phyloP scores from a whole-genome alignment of 306 rosid species.

The Cicer chorassanicum region DNA sequence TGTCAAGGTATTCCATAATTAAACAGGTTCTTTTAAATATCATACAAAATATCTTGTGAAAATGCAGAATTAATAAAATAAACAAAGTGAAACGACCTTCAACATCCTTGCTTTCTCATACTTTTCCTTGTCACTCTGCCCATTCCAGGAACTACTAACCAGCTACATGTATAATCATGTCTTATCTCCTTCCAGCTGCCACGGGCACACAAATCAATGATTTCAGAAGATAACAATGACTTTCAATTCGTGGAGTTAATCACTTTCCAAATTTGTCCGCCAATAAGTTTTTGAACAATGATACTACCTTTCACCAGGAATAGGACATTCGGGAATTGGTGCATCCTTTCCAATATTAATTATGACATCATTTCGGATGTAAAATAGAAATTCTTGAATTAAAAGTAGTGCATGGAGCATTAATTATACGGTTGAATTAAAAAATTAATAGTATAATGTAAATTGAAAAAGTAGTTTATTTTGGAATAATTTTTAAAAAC shows the following conservation, averaged over 20 bases:
- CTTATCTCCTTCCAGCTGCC: conserved; percentile 92
- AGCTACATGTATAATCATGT: conserved; percentile 86
- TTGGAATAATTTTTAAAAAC: too few species aligned
- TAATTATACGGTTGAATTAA: too few species aligned
- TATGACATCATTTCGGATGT: conserved; percentile 69
- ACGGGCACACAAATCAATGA: conserved; percentile 33
- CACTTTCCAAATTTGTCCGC: not conserved
- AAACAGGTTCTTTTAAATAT: conserved; percentile 32
- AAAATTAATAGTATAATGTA: too few species aligned
- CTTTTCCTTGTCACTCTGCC: conserved; percentile 94
- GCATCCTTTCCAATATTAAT: conserved; percentile 88
- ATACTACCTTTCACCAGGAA: conserved; percentile 92
- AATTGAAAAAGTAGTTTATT: too few species aligned
- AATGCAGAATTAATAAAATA: not conserved
- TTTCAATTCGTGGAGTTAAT: conserved; percentile 12
- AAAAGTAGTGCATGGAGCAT: too few species aligned
- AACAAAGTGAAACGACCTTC: conserved; percentile 58
- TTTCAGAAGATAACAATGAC: not conserved
- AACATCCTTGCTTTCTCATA: conserved; percentile 94
- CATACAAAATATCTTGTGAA: conserved; percentile 26
- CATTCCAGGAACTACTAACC: conserved; percentile 95
- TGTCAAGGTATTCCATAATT: conserved; percentile 6
- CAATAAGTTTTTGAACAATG: conserved; percentile 23
- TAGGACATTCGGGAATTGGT: conserved; percentile 90
- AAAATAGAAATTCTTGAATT: too few species aligned